Percentiles rank a stretch among this genome's conserved stretches.
Evolutionary conservation across 805 yeast species (phyloP).

Genomic region (Lipomyces yamanashiensis): DNA sequence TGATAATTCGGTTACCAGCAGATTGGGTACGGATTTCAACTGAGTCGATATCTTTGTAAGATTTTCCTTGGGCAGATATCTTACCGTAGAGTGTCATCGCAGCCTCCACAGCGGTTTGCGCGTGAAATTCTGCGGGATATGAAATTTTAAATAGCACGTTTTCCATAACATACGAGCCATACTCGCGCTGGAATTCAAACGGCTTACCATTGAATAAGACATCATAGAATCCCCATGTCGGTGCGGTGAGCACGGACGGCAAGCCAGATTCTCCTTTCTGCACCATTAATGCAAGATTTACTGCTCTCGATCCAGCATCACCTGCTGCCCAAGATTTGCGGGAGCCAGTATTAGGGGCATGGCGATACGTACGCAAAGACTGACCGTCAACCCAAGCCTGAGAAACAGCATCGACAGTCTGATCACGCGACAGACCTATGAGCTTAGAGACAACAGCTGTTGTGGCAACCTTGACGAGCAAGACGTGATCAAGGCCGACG

Average conservation of each 20-base stretch:
- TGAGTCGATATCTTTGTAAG: constrained; percentile 55
- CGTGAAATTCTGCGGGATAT: constrained; percentile 69
- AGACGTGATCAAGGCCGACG: constrained; percentile 65
- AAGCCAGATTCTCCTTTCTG: constrained; percentile 59
- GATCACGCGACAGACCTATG: constrained; percentile 56
- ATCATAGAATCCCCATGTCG: constrained; percentile 68
- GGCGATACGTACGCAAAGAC: constrained; percentile 62
- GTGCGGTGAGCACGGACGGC: constrained; percentile 62
- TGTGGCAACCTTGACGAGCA: constrained; percentile 63
- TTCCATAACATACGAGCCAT: constrained; percentile 66
- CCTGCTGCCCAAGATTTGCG: constrained; percentile 74
- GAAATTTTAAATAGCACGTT: constrained; percentile 65
- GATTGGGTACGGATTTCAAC: constrained; percentile 62
- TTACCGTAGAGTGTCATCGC: constrained; percentile 52
- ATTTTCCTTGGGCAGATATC: constrained; percentile 50
- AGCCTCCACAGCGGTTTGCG: constrained; percentile 67
- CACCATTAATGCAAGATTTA: constrained; percentile 58
- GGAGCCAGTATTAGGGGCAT: constrained; percentile 66
- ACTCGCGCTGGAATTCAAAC: constrained; percentile 59
- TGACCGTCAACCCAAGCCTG: constrained; percentile 69
- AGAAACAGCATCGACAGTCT: constrained; percentile 60
- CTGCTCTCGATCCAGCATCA: constrained; percentile 64
- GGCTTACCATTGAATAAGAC: constrained; percentile 59
- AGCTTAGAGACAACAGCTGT: constrained; percentile 63
- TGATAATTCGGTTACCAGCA: constrained; percentile 64